phyloP scores from a whole-genome alignment of 2,329 filamentous ascomycete species.

The Verticillium alfalfae region DNA sequence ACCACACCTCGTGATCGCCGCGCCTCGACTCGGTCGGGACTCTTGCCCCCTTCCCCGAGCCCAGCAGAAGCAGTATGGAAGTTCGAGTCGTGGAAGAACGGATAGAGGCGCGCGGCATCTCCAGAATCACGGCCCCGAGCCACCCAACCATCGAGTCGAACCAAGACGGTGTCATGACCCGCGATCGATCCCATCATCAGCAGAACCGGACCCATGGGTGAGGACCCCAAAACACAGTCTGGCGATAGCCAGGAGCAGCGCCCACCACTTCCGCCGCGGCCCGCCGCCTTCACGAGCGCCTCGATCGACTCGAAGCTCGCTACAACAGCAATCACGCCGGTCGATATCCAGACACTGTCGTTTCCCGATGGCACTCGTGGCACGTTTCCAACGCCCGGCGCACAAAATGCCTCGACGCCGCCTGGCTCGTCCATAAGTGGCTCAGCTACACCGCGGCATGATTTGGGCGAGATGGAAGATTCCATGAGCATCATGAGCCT shows the following conservation, averaged over 20 bases:
- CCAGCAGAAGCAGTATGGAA: not conserved
- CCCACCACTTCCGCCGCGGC: slow-evolving; percentile 52
- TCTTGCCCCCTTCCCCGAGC: not conserved
- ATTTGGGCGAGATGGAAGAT: slow-evolving; percentile 51
- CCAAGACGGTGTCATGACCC: not conserved
- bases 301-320: slow-evolving; percentile 44
- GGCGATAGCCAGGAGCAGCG: slow-evolving; percentile 36
- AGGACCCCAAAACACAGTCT: slow-evolving; percentile 14
- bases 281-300: slow-evolving; percentile 14
- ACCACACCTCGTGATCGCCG: not conserved
- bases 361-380: slow-evolving; percentile 66
- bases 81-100: not conserved
- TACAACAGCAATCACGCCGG: slow-evolving; percentile 78
- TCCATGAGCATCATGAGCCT: slow-evolving; percentile 62
- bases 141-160: not conserved
- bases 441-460: slow-evolving; percentile 29
- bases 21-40: not conserved
- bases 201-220: slow-evolving; percentile 17
- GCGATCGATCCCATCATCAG: not conserved
- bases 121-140: not conserved
- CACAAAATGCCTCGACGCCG: slow-evolving; percentile 17
- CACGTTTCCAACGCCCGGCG: slow-evolving; percentile 42
- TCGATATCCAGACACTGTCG: slow-evolving; percentile 73
- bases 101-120: not conserved
- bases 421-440: slow-evolving; percentile 25